Evolutionary conservation across 148 eudicot species (phyloP), one percentile per base, ranked within the genome.

Genomic region (Chenopodium berlandieri): DNA sequence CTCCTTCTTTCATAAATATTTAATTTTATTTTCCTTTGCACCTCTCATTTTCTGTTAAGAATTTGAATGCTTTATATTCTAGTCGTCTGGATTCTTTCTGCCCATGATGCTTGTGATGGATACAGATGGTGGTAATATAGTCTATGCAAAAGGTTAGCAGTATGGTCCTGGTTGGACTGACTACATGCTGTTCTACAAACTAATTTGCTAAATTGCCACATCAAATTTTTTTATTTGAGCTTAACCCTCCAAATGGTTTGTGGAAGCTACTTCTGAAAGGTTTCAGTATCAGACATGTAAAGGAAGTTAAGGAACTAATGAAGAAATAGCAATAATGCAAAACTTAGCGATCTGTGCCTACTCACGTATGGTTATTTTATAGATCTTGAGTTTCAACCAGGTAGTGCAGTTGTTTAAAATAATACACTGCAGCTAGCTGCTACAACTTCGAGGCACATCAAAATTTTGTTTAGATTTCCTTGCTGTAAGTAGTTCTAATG

Each of bases 41-140:
- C 75, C 64, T 67, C 22, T 25, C 16, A 27, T 68, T 48, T 48
- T 63, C 56, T 71, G n/a, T 71, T 78, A 19, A 23, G 22, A 19
- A 30, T 75, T 68, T 9, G 63, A 67, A 23, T 73, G 60, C 48
- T 60, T 34, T 4, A 22, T 63, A 8, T 77, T 13, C 13, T 20
- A 62, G 69, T 20, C 54, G 11, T 13, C 25, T 22, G 71, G 54
- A 50, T 46, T 80, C 47, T 34, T 9, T 56, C 37, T 37, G 20
- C 16, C 47, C n/a, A 6, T 65, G 63, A 48, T 81, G 75, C 66
- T 75, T 74, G 9, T 69, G 77, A 78, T n/a, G 66, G 64, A 65
- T n/a, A 74, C 50, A 58, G 50, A 48, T 48, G 65, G 16, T 75
- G 40, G 64, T 81, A 81, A 67, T 75, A 67, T 81, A 72, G 67